Base-by-base conservation (phyloP, 73 alveolate genomes). In the Breviolum minutum region DNA sequence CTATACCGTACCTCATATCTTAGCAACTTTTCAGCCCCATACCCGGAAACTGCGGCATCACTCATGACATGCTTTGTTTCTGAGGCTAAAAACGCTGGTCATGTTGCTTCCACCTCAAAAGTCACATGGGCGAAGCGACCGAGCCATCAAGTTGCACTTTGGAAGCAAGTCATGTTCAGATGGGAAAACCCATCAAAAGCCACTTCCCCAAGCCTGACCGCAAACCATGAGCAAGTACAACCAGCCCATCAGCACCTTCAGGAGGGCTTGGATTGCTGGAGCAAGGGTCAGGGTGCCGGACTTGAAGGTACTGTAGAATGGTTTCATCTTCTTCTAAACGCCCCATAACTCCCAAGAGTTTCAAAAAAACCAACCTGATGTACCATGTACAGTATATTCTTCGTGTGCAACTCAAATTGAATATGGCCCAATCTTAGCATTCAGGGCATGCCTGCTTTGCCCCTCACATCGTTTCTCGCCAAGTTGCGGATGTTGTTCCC, bases 401-500 rank as follows among this genome's bases (percentile, higher is more conserved):
- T 0, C 54, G 3, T 40, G 0, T 40, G 54, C 54, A 40, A 40
- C 3, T 40, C 54, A 40, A 2, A 40, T 40, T 40, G 54, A 68
- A 17, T 68, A 2, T 68, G n/a, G 4, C 24, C n/a, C 17, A 68
- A 68, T 68, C 77, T 68, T 22, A 17, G 77, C 77, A 68, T 22
- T 68, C 77, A 68, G 1, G 17, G 77, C 77, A 68, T 14, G n/a
- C 17, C 54, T 40, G 3, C 54, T 40, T 40, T 40, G 54, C 54
- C 0, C 5, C 54, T 40, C 54, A 40, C 54, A 40, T 40, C 54
- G 54, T 40, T 40, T 32, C 69, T 16, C 40, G 79, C 94, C 94
- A 17, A 32, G 97, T 63, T 32, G 81, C 98, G 93, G 94, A 94
- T 94, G 94, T 94, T 94, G 99, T 94, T 94, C 86, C 99, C 99